A percentile compares a stretch with the other conserved stretches of the same genome.
Evolutionary conservation across 2,329 filamentous ascomycete genomes (phyloP).

Genomic region (Cordyceps farinosa): DNA sequence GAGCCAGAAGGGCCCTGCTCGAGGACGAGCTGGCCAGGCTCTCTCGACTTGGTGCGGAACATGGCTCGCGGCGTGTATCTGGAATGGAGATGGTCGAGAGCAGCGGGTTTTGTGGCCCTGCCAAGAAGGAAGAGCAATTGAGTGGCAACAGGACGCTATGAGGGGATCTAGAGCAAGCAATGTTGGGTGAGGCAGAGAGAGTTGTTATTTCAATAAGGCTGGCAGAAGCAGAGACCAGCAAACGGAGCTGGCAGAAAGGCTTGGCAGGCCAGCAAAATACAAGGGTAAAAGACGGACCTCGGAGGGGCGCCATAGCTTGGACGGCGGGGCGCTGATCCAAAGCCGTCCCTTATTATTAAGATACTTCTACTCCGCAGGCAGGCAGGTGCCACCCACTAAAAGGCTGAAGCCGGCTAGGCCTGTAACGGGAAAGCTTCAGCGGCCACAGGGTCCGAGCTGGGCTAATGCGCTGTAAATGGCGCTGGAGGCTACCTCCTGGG

Average conservation of each 20-base stretch:
- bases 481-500: neutral
- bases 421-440: too few species aligned
- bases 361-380: too few species aligned
- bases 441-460: too few species aligned
- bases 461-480: too few species aligned
- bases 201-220: neutral
- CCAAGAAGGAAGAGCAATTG: neutral
- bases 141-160: neutral
- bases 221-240: neutral
- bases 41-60: conserved; percentile 21
- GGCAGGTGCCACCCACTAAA: too few species aligned
- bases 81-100: neutral
- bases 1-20: conserved; percentile 19
- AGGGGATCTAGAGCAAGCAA: neutral
- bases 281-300: neutral
- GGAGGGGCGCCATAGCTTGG: too few species aligned
- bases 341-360: too few species aligned
- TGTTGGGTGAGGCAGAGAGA: neutral
- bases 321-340: too few species aligned
- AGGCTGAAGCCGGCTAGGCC: too few species aligned
- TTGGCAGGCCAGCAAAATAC: neutral
- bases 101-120: neutral
- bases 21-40: conserved; percentile 22
- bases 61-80: neutral
- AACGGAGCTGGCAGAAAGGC: neutral